Percentiles rank a stretch among this genome's conserved stretches.
These are phyloP conservation scores for Postia placenta DNA, from an alignment of 768 basidiomycete species.

Conservation along the genomic window DNA sequence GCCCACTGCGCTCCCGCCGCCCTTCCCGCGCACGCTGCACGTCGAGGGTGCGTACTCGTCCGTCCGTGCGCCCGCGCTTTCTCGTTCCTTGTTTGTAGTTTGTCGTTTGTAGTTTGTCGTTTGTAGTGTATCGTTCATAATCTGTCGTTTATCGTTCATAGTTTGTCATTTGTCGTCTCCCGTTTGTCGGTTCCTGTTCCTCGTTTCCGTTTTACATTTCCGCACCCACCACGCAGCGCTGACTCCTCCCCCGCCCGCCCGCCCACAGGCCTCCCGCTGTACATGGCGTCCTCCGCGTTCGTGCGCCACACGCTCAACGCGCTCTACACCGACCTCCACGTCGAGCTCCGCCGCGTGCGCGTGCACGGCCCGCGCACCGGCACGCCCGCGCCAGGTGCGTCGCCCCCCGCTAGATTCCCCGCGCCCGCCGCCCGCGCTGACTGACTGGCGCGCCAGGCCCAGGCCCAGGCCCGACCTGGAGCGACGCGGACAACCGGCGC, in stretches of 20 bases:
- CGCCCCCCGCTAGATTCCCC: neutral
- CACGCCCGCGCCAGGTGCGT: conserved; percentile 8
- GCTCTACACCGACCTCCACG: conserved; percentile 58
- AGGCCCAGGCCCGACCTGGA: neutral
- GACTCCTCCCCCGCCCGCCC: too few species aligned
- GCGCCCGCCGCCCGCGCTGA: too few species aligned
- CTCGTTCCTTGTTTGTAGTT: neutral
- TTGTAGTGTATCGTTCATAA: too few species aligned
- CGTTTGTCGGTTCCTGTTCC: too few species aligned
- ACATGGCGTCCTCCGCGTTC: conserved; percentile 63
- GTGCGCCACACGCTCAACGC: conserved; percentile 72
- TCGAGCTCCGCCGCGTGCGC: conserved; percentile 47
- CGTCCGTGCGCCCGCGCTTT: too few species aligned
- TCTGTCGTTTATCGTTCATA: too few species aligned
- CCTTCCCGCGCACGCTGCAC: conserved; percentile 63
- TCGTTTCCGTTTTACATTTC: neutral
- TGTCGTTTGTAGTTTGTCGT: too few species aligned
- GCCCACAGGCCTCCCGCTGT: conserved; percentile 57
- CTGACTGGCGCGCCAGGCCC: too few species aligned
- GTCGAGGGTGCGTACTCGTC: conserved; percentile 53
- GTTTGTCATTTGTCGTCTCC: too few species aligned
- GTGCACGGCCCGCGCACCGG: conserved; percentile 21
- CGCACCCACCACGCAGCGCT: neutral
- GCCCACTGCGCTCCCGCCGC: conserved; percentile 55
- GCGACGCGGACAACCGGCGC: neutral